These are phyloP conservation scores for Tetrapisispora pingtungensis DNA, from an alignment of 805 yeast genomes.

Conservation along the genomic window DNA sequence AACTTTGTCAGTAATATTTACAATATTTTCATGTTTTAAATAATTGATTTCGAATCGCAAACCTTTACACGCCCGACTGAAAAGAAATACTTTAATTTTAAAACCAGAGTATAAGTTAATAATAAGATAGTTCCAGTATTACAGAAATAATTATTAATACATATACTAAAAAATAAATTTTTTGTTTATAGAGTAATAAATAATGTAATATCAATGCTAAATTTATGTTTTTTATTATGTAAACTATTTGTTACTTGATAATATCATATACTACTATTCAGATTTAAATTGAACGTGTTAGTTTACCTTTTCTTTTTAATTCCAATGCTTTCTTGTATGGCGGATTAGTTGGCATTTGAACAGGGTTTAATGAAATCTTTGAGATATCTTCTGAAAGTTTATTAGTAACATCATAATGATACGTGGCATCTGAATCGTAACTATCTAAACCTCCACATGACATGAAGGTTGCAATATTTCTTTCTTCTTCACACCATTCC, in stretches of 20 bases:
- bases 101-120: too few species aligned
- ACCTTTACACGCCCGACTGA: too few species aligned
- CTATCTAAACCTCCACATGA: slow-evolving; percentile 90
- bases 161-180: too few species aligned
- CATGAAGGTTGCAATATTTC: slow-evolving; percentile 79
- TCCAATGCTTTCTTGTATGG: slow-evolving; percentile 91
- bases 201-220: not conserved
- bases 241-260: not conserved
- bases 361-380: slow-evolving; percentile 63
- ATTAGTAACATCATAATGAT: slow-evolving; percentile 31
- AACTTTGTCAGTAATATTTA: too few species aligned
- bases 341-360: slow-evolving; percentile 92
- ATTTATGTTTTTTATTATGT: not conserved
- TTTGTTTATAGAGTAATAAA: too few species aligned
- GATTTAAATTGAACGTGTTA: slow-evolving; percentile 26
- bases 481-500: slow-evolving; percentile 45
- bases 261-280: not conserved
- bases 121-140: too few species aligned
- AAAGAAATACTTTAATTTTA: too few species aligned
- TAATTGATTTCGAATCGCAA: too few species aligned
- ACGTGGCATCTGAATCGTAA: slow-evolving; percentile 93
- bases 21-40: too few species aligned
- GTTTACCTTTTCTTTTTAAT: slow-evolving; percentile 65
- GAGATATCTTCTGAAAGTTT: slow-evolving; percentile 2
- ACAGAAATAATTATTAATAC: too few species aligned